Evolutionary conservation across 139 green algal species (phyloP).

Genomic region (Chlamydomonas sphaeroides): DNA sequence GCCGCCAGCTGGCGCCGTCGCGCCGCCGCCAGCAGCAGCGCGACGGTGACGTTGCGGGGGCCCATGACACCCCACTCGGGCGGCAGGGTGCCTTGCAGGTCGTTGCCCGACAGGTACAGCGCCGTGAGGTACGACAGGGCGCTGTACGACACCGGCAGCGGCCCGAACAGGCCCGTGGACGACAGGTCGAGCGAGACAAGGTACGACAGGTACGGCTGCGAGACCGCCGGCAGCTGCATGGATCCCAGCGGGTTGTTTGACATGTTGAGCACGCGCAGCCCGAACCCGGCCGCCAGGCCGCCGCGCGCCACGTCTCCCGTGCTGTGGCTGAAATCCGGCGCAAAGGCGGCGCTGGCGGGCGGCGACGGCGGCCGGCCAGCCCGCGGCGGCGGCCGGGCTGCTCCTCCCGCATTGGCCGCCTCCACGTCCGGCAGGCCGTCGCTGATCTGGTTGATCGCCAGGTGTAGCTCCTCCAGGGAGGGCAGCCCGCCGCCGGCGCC

Average conservation of each 20-base stretch:
- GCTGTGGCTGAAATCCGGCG: background rate
- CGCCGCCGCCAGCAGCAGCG: no score
- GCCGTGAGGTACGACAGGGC: conserved; percentile 13
- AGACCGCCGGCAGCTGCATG: background rate
- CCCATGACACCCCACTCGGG: background rate
- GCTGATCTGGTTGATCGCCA: background rate
- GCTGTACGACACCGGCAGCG: conserved; percentile 20
- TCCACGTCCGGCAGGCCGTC: background rate
- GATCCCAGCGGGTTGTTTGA: background rate
- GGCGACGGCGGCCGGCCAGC: background rate
- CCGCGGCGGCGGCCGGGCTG: background rate
- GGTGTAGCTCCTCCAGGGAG: background rate
- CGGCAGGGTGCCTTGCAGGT: background rate
- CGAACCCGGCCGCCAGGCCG: background rate
- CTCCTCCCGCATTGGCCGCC: no score
- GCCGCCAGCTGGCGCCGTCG: no score
- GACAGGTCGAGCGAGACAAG: conserved; percentile 17
- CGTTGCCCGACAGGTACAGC: background rate
- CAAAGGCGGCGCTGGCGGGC: no score
- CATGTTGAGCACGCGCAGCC: conserved; percentile 14
- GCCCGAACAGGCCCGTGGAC: background rate
- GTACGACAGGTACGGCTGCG: conserved; percentile 22
- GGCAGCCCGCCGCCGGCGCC: conserved; percentile 4
- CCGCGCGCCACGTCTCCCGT: background rate
- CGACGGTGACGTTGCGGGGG: background rate